Percentiles rank a stretch among this genome's conserved stretches.
Conservation (phyloP, 768 basidiomycete genomes). For the Calocera viscosa region DNA sequence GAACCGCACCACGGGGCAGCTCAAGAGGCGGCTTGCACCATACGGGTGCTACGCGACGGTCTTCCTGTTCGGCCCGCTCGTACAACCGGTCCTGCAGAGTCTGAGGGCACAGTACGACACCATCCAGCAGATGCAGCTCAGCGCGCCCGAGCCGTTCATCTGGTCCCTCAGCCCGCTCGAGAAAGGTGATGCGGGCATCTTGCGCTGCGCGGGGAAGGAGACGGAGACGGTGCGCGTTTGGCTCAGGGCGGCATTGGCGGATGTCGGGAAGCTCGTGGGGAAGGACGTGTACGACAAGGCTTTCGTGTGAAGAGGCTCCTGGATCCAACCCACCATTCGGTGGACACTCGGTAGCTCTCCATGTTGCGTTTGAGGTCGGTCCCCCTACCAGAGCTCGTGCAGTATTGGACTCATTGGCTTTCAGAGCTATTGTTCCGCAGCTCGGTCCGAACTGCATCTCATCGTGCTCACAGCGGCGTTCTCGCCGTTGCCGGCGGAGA, state of each 20-base stretch:
- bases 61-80: conserved; percentile 60
- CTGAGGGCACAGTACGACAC: conserved; percentile 40
- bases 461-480: too few species aligned
- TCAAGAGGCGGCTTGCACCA: conserved; percentile 53
- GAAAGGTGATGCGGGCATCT: conserved; percentile 34
- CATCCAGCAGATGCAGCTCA: conserved; percentile 49
- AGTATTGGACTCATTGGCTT: not conserved
- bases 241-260: conserved; percentile 45
- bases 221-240: conserved; percentile 63
- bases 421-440: not conserved
- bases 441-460: too few species aligned
- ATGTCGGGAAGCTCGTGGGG: conserved; percentile 45
- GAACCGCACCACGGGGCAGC: conserved; percentile 32
- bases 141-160: conserved; percentile 46
- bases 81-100: conserved; percentile 35
- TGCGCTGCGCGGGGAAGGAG: conserved; percentile 64
- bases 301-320: conserved; percentile 32
- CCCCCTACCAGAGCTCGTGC: too few species aligned
- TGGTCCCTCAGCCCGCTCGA: conserved; percentile 68
- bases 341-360: too few species aligned
- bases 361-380: too few species aligned
- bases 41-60: conserved; percentile 87
- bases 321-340: too few species aligned
- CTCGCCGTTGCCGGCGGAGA: too few species aligned
- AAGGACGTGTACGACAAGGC: conserved; percentile 50